Evolutionary conservation across 257 asterid genomes (phyloP), one percentile per base, ranked within the genome.

Genomic region (Ophiorrhiza pumila): DNA sequence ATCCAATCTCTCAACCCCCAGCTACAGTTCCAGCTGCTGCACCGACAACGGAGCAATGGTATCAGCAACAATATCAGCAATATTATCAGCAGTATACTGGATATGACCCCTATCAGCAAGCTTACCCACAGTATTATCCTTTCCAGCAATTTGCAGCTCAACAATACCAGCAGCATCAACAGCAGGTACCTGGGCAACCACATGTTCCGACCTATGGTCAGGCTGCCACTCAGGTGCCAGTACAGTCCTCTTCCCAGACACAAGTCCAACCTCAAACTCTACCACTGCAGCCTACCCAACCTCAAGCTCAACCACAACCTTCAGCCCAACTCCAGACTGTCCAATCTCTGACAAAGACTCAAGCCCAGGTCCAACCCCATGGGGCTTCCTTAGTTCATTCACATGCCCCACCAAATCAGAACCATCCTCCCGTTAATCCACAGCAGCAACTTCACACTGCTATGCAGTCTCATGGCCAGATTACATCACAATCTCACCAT

Each of bases 61-160:
- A 90, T 74, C 97, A 92, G 74, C 96, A 88, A 56, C 95, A 92
- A 39, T 92, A 90, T 78, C 98, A 89, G 80, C 96, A 93, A 72
- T 91, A 90, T 80, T 88, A 91, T 85, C 97, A 91, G 86, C 97
- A 91, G 74, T 87, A 86, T 80, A 73, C 71, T 4, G 98, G 93
- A 71, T 89, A 88, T 76, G 92, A 88, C 47, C 84, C 89, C 69
- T 88, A 87, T 73, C 96, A 88, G 76, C 96, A 91, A 75, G 69
- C 83, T 69, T 79, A 78, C 71, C 92, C 87, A 62, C 93, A 86
- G 63, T 87, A 85, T 77, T 86, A 93, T 63, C 84, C 91, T 59
- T 69, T 72, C 58, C 96, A 85, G 68, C 93, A 90, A 62, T 88
- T 83, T 67, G 85, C 83, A 43, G 65, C 73, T 58, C 96, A 85